phyloP scores from a whole-genome alignment of 2,329 filamentous ascomycete genomes.

The Aspergillus sp. region DNA sequence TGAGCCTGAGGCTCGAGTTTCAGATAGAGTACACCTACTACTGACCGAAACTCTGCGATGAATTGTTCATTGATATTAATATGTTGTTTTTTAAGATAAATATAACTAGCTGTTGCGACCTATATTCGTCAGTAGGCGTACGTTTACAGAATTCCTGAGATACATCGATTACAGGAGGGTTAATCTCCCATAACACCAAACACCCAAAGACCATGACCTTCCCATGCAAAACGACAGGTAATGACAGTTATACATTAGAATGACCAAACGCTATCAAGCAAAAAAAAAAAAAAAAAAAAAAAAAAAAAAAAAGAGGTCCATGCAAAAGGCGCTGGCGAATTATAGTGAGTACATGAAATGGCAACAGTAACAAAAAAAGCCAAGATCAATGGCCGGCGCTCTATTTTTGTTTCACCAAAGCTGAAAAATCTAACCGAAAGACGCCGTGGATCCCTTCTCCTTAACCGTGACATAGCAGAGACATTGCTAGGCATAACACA shows the following conservation, averaged over 20 bases:
- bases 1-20: constrained; percentile 1
- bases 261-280: not conserved
- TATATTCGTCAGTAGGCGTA: not conserved
- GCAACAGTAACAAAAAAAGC: not conserved
- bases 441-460: constrained; percentile 8
- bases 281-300: not conserved
- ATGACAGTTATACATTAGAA: not conserved
- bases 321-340: not conserved
- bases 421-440: constrained; percentile 6
- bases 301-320: not conserved
- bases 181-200: not conserved
- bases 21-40: not conserved
- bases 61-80: too few species aligned
- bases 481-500: constrained; percentile 12
- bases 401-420: constrained; percentile 11
- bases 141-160: not conserved
- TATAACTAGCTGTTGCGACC: not conserved
- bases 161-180: not conserved
- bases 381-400: constrained; percentile 3
- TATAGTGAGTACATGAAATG: not conserved
- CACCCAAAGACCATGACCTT: not conserved
- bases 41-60: too few species aligned
- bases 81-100: not conserved
- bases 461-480: constrained; percentile 11
- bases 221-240: not conserved